Base-by-base conservation (phyloP, 495 filamentous ascomycete genomes). In the Hypoxylon fuscum region DNA sequence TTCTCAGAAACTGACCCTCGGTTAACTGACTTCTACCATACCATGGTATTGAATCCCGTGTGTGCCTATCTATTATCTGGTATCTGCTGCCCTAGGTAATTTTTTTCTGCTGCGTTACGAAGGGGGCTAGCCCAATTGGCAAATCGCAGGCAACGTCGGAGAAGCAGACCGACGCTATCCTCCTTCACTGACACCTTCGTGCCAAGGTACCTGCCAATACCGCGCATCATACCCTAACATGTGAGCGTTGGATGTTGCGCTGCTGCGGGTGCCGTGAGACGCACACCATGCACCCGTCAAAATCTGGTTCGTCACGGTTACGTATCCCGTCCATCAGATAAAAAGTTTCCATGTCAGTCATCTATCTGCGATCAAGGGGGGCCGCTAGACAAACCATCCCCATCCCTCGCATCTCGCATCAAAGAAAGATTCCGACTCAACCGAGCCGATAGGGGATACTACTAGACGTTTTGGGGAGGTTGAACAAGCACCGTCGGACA, bases 221-320 rank as follows among this genome's bases (percentile, higher is more conserved):
- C 55, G 55, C 62, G 55, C 49, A 65, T 65, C 62, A 55, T 60
- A 59, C 50, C 62, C 50, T 51, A 65, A 60, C 62, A 59, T 60
- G 50, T 55, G 55, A 65, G 62, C 43, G 43, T 25, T 46, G 43
- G 21, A 14, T 46, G 43, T 25, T 17, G 23, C 11, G 41, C n/a
- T 25, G 21, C 41, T 22, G 21, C 20, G n/a, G 7, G 20, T 46
- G 23, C 41, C 18, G 20, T 46, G 23, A 12, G 43, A 18, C 23
- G 25, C 17, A 34, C 15, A 44, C 23, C 14, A 23, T 11, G 23
- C 53, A 61, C 25, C 18, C 37, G 44, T 20, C 56, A 47, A 46
- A 53, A 32, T 62, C 41, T 54, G 63, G 63, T 49, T 66, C 57
- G 35, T 62, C 63, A 56, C 57, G 42, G 63, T 62, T 58, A 62